phyloP scores from a whole-genome alignment of 176 grass and related monocot species.

The Eleusine indica region DNA sequence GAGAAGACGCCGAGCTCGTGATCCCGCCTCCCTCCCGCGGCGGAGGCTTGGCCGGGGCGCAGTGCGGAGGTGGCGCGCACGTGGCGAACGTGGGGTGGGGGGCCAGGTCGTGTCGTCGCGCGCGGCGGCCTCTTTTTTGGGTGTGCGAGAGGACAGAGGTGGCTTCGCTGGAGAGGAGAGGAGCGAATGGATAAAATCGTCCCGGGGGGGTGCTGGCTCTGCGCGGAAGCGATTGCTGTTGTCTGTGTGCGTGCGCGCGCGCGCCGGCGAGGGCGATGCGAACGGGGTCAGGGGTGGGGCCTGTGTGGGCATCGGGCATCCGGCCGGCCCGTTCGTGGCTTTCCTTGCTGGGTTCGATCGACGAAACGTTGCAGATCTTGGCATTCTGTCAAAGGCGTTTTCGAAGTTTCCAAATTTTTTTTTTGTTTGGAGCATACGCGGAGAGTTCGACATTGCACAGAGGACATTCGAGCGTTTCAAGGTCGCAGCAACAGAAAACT shows the following conservation, averaged over 20 bases:
- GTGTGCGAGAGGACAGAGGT: neutral
- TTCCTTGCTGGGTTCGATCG: neutral
- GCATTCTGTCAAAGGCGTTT: neutral
- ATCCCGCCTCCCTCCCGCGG: conserved; percentile 10
- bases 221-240: neutral
- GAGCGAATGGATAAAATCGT: conserved; percentile 33
- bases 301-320: neutral
- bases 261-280: conserved; percentile 19
- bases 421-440: neutral
- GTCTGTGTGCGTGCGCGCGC: neutral
- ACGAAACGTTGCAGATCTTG: neutral
- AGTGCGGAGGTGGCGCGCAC: conserved; percentile 41
- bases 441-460: neutral
- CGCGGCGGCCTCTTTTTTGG: conserved; percentile 4
- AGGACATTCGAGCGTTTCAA: neutral
- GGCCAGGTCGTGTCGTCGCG: conserved; percentile 13
- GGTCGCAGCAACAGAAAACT: too few relatives aligned
- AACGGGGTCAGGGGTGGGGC: neutral
- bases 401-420: neutral
- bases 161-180: conserved; percentile 1
- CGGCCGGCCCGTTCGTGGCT: neutral
- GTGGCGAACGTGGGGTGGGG: conserved; percentile 42
- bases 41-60: conserved; percentile 1
- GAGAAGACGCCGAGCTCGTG: neutral
- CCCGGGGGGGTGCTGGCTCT: neutral